Evolutionary conservation across 2,329 filamentous ascomycete species (phyloP).

Genomic region (Parascedosporium putredinis): DNA sequence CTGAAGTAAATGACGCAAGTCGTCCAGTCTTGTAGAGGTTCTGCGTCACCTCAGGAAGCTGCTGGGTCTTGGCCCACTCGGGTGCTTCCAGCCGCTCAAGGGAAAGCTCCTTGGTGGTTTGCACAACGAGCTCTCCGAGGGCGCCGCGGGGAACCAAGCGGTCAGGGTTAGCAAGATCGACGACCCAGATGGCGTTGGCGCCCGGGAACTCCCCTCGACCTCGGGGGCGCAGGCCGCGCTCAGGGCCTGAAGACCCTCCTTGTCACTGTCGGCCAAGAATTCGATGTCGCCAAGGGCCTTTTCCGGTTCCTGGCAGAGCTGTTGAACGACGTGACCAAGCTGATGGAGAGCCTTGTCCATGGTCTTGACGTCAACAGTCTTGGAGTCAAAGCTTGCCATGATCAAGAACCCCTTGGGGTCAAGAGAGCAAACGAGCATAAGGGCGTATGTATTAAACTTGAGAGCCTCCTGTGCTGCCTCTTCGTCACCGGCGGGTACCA

Average conservation of each 20-base stretch:
- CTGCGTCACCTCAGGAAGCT: background rate
- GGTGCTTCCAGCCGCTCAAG: constrained; percentile 18
- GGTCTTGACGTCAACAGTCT: constrained; percentile 38
- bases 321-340: constrained; percentile 38
- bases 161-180: constrained; percentile 24
- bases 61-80: constrained; percentile 18
- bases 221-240: constrained; percentile 16
- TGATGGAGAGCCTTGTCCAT: constrained; percentile 44
- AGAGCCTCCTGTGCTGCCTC: constrained; percentile 51
- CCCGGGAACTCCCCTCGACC: constrained; percentile 15
- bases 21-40: constrained; percentile 29
- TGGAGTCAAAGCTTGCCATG: constrained; percentile 56
- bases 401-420: constrained; percentile 44
- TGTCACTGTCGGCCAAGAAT: constrained; percentile 24
- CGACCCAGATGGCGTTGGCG: constrained; percentile 27
- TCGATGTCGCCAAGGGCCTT: constrained; percentile 23
- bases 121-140: constrained; percentile 33
- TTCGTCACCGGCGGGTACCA: constrained; percentile 43
- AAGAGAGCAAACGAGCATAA: constrained; percentile 56
- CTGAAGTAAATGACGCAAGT: constrained; percentile 26
- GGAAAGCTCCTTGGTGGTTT: constrained; percentile 16
- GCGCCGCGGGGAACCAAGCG: constrained; percentile 28
- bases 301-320: constrained; percentile 32
- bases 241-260: constrained; percentile 20
- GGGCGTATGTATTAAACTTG: constrained; percentile 48